Evolutionary conservation across 2,329 filamentous ascomycete genomes (phyloP).

Genomic region (Myriangium duriaei): DNA sequence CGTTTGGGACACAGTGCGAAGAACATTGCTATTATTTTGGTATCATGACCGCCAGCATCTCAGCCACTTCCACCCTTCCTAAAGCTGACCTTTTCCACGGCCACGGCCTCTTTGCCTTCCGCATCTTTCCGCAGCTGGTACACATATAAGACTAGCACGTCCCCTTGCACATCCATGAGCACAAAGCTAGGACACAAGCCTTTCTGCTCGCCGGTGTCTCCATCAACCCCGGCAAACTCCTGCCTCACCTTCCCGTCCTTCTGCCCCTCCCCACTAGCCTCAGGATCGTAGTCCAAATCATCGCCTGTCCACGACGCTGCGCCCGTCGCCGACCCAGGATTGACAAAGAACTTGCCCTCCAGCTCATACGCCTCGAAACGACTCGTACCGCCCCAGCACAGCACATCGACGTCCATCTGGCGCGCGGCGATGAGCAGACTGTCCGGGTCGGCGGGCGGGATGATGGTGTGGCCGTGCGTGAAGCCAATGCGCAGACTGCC

Average conservation of each 20-base stretch:
- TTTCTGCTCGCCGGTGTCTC: conserved; percentile 32
- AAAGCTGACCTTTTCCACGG: conserved; percentile 44
- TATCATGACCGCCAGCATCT: no score
- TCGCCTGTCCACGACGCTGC: conserved; percentile 46
- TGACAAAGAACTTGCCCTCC: conserved; percentile 61
- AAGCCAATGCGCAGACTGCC: conserved; percentile 56
- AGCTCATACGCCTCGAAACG: conserved; percentile 60
- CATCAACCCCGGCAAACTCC: conserved; percentile 9
- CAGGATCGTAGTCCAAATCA: conserved; percentile 29
- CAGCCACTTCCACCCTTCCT: conserved; percentile 28
- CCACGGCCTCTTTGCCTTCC: conserved; percentile 40
- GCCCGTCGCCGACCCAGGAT: conserved; percentile 55
- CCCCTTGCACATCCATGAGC: conserved; percentile 95
- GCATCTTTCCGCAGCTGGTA: conserved; percentile 50
- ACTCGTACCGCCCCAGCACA: conserved; percentile 58
- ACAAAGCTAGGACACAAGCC: conserved; percentile 85
- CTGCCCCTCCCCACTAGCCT: conserved; percentile 26
- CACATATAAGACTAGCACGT: conserved; percentile 89
- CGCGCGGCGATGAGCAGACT: conserved; percentile 53
- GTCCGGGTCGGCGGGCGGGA: conserved; percentile 55
- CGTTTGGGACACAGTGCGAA: no score
- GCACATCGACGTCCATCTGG: conserved; percentile 59
- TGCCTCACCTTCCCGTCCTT: conserved; percentile 1
- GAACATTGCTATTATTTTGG: no score
- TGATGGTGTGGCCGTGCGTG: conserved; percentile 59